A percentile compares a stretch with the other conserved stretches of the same genome.
Evolutionary conservation across 352 stramenopile genomes (phyloP).

Genomic region (Phytophthora constricta): DNA sequence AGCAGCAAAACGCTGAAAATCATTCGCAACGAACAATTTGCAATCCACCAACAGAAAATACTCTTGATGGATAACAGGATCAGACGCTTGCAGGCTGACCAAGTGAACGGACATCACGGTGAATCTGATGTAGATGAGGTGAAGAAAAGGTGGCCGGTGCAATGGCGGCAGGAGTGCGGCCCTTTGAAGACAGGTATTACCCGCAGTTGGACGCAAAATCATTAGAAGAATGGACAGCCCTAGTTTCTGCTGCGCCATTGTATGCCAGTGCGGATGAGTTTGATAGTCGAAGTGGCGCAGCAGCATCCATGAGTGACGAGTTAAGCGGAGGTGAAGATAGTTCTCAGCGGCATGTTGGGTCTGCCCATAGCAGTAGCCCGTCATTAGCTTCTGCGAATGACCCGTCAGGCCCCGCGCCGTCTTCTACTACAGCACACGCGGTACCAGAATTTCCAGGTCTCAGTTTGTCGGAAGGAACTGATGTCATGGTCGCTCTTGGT

Average conservation of each 20-base stretch:
- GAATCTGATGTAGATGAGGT: slow-evolving; percentile 18
- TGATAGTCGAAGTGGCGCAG: slow-evolving; percentile 37
- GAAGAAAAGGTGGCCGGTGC: slow-evolving; percentile 60
- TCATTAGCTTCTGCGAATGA: slow-evolving; percentile 38
- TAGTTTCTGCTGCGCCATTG: slow-evolving; percentile 71
- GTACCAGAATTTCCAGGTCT: slow-evolving; percentile 46
- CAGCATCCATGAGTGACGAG: slow-evolving; percentile 38
- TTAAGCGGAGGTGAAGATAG: slow-evolving; percentile 34
- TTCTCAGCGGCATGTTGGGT: slow-evolving; percentile 6
- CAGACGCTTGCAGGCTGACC: slow-evolving; percentile 47
- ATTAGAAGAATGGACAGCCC: slow-evolving; percentile 79
- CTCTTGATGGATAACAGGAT: slow-evolving; percentile 69
- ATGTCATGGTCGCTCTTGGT: slow-evolving; percentile 77
- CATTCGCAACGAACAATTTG: slow-evolving; percentile 80
- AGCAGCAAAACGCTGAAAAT: slow-evolving; percentile 75
- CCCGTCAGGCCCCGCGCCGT: slow-evolving; percentile 4
- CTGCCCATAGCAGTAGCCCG: slow-evolving; percentile 19
- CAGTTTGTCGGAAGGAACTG: slow-evolving; percentile 76
- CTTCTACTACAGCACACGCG: neutral
- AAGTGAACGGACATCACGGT: slow-evolving; percentile 23
- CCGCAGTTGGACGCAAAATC: slow-evolving; percentile 65
- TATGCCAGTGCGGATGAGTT: slow-evolving; percentile 69
- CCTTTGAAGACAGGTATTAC: slow-evolving; percentile 71
- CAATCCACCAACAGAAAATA: slow-evolving; percentile 73
- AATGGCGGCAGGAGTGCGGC: slow-evolving; percentile 82